Evolutionary conservation across 73 alveolate genomes (phyloP).

Genomic region (Symbiodinium pilosum): DNA sequence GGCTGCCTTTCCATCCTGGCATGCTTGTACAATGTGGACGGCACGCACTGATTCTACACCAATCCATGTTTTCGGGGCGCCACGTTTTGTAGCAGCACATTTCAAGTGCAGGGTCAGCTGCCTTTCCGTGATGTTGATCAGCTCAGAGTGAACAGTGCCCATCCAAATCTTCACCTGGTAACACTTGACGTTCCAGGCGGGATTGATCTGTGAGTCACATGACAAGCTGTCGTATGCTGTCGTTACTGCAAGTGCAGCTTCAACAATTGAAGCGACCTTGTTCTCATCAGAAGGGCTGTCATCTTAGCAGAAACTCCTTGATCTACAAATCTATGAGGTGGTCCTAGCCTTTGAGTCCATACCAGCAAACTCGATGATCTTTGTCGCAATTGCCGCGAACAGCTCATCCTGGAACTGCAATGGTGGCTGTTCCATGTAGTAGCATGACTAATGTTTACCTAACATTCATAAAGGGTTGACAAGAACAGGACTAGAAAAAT

Average conservation of each 20-base stretch:
- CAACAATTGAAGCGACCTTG: too few relatives aligned
- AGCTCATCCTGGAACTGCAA: constrained; percentile 44
- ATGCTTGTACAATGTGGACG: not conserved
- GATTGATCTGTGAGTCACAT: too few relatives aligned
- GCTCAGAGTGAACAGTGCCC: constrained; percentile 94
- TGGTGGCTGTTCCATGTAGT: not conserved
- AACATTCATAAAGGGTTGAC: too few relatives aligned
- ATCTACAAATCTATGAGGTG: not conserved
- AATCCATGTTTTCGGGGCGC: too few relatives aligned
- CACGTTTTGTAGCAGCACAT: not conserved
- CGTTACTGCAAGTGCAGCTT: too few relatives aligned
- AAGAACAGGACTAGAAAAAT: too few relatives aligned
- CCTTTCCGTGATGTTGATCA: constrained; percentile 80
- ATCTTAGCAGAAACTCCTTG: too few relatives aligned
- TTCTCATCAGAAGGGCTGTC: too few relatives aligned
- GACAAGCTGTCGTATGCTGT: too few relatives aligned
- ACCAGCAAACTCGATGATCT: constrained; percentile 89
- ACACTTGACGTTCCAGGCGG: too few relatives aligned
- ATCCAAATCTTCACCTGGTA: constrained; percentile 90
- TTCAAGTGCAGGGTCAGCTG: not conserved
- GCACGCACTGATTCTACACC: not conserved
- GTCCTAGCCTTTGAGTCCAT: constrained; percentile 53
- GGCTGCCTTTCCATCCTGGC: constrained; percentile 48
- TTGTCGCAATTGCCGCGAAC: constrained; percentile 92
- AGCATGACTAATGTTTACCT: too few relatives aligned